Percentiles rank a stretch among this genome's conserved stretches.
phyloP scores from a whole-genome alignment of 257 asterid genomes.

The Ehretia macrophylla region DNA sequence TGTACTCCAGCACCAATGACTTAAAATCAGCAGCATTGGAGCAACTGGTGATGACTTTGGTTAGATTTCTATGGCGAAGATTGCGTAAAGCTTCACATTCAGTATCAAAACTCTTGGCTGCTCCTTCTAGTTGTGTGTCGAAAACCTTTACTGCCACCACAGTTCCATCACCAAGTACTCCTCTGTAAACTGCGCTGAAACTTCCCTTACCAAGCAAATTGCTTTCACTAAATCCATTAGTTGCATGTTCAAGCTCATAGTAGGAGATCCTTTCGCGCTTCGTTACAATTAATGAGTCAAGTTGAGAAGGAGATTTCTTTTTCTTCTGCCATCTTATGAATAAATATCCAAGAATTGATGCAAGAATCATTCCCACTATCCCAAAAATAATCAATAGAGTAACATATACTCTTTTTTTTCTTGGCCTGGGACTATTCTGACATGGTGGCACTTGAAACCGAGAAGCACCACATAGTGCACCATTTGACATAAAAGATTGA shows the following conservation, averaged over 20 bases:
- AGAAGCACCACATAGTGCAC: conserved; percentile 14
- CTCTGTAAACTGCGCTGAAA: conserved; percentile 10
- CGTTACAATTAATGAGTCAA: neutral
- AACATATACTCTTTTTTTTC: neutral
- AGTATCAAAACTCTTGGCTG: conserved; percentile 7
- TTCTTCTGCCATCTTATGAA: neutral
- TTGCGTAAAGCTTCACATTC: conserved; percentile 15
- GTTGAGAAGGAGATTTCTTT: neutral
- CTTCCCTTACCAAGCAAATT: conserved; percentile 30
- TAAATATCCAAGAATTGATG: neutral
- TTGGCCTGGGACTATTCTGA: neutral
- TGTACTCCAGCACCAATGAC: conserved; percentile 8
- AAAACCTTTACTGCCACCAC: conserved; percentile 44
- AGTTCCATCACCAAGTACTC: conserved; percentile 32
- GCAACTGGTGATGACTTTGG: conserved; percentile 14
- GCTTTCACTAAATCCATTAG: conserved; percentile 31
- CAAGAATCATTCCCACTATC: neutral
- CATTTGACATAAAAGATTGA: conserved; percentile 9
- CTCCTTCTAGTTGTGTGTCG: conserved; percentile 4
- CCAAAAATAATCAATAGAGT: neutral
- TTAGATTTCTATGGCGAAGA: conserved; percentile 13
- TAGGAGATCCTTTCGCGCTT: conserved; percentile 32
- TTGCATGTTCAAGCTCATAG: conserved; percentile 29
- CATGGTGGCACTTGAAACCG: neutral
- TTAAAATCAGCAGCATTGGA: conserved; percentile 3